Base-by-base conservation (phyloP, 495 filamentous ascomycete species). In the Trichoderma asperelloides region DNA sequence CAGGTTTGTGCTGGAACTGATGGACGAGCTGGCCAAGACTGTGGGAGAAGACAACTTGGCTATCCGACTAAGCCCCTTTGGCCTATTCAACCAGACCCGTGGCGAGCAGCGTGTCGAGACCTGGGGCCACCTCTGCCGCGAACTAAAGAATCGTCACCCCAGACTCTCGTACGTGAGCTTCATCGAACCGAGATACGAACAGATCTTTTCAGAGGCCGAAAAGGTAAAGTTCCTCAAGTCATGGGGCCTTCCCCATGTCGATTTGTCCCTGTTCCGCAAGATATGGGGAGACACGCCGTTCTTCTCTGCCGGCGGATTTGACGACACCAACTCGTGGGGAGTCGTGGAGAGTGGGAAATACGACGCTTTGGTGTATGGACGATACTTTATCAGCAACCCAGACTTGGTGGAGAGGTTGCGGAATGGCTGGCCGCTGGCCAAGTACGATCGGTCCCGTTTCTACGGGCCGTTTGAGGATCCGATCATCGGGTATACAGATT, bases 371-470 rank as follows among this genome's bases (percentile, higher is more conserved):
- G 83, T 80, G 0, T 87, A 87, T 73, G 88, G 87, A 4, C 72
- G 85, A 30, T 79, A 75, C 30, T 92, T 85, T 66, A 87, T 88
- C 30, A 78, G 86, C 57, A 91, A 87, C 66, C 89, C 89, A 6
- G 89, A 92, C 73, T 72, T 92, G 64, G 78, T 82, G 5, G 89
- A 82, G 71, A 76, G 85, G 49, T 64, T 91, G 11, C 70, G 81
- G 74, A 71, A 86, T 28, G 82, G 81, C 2, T 74, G 88, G 30
- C 73, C 75, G 18, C 74, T 90, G 25, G 72, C 68, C 7, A 68
- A 72, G 45, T 89, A 89, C 70, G 69, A 89, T 55, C 75, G 86
- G 0, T 72, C 80, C 0, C 79, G 76, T 0, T 90, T 91, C 70
- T 91, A 91, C 69, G 66, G 66, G n/a, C 60, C 66, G 62, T 68